These are phyloP conservation scores for Cyanidioschyzon merolae DNA, from an alignment of 23 red algal genomes.

Conservation along the genomic window DNA sequence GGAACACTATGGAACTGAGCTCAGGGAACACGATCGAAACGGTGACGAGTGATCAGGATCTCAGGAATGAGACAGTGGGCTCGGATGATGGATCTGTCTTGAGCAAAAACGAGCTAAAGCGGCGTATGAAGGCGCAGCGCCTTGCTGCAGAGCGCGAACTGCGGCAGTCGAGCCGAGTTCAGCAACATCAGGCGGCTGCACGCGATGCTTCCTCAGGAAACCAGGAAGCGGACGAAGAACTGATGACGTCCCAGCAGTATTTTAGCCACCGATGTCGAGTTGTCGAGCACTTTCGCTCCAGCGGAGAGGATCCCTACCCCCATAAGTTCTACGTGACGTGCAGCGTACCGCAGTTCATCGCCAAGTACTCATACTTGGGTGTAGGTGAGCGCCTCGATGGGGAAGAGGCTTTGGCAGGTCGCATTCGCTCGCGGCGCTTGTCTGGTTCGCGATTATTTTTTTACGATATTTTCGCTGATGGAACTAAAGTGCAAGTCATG, in stretches of 20 bases:
- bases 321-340: slow-evolving; percentile 76
- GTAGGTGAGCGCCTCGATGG: slow-evolving; percentile 47
- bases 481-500: slow-evolving; percentile 89
- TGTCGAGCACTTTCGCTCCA: slow-evolving; percentile 23
- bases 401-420: slow-evolving; percentile 41
- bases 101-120: slow-evolving; percentile 74
- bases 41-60: no score
- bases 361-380: slow-evolving; percentile 32
- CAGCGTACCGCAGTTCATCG: slow-evolving; percentile 61
- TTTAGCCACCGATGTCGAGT: slow-evolving; percentile 43
- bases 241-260: slow-evolving; percentile 77
- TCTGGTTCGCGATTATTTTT: slow-evolving; percentile 67
- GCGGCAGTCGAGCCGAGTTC: slow-evolving; percentile 6
- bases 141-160: slow-evolving; percentile 43
- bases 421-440: slow-evolving; percentile 57
- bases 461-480: slow-evolving; percentile 85
- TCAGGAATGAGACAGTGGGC: neutral
- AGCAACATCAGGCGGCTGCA: neutral
- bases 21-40: no score
- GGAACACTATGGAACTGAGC: no score
- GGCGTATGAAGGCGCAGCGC: slow-evolving; percentile 56
- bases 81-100: slow-evolving; percentile 9
- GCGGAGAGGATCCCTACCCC: slow-evolving; percentile 59
- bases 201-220: neutral
- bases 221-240: slow-evolving; percentile 48